Percentiles rank a stretch among this genome's conserved stretches.
phyloP scores from a whole-genome alignment of 2,329 filamentous ascomycete species.

The Lachnellula subtilissima region DNA sequence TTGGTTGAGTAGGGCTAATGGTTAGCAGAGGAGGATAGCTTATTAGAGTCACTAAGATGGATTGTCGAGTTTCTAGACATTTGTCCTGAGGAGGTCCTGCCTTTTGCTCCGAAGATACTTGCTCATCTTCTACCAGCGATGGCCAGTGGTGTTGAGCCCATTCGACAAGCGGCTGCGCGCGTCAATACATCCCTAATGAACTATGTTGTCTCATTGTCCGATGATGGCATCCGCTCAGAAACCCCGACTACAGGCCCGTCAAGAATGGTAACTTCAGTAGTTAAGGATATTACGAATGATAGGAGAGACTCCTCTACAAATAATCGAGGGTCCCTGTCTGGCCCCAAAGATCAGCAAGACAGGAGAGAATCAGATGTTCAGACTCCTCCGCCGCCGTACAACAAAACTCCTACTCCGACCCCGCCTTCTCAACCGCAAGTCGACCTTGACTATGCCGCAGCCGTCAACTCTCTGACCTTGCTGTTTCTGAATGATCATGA shows the following conservation, averaged over 20 bases:
- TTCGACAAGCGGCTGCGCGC: conserved; percentile 79
- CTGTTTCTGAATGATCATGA: conserved; percentile 97
- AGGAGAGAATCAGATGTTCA: conserved; percentile 49
- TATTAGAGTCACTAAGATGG: conserved; percentile 88
- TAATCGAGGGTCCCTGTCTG: conserved; percentile 34
- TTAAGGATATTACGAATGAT: conserved; percentile 31
- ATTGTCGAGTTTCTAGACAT: conserved; percentile 96
- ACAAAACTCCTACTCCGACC: conserved; percentile 26
- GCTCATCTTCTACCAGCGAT: conserved; percentile 91
- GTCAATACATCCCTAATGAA: conserved; percentile 91
- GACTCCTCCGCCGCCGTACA: conserved; percentile 40
- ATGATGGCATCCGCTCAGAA: conserved; percentile 47
- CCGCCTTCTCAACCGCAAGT: conserved; percentile 48
- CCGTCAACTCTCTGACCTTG: conserved; percentile 86
- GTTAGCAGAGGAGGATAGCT: conserved; percentile 74
- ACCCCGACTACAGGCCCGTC: conserved; percentile 35
- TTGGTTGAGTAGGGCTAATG: conserved; percentile 10
- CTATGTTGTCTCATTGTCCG: conserved; percentile 86
- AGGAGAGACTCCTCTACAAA: conserved; percentile 30
- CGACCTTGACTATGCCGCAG: conserved; percentile 92
- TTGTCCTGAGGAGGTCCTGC: conserved; percentile 91
- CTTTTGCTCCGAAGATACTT: conserved; percentile 87
- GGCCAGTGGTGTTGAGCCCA: conserved; percentile 84
- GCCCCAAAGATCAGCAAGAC: conserved; percentile 42
- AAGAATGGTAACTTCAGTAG: conserved; percentile 39